phyloP scores from a whole-genome alignment of 1,284 basidiomycete species.

The Leccinum subrobustum region DNA sequence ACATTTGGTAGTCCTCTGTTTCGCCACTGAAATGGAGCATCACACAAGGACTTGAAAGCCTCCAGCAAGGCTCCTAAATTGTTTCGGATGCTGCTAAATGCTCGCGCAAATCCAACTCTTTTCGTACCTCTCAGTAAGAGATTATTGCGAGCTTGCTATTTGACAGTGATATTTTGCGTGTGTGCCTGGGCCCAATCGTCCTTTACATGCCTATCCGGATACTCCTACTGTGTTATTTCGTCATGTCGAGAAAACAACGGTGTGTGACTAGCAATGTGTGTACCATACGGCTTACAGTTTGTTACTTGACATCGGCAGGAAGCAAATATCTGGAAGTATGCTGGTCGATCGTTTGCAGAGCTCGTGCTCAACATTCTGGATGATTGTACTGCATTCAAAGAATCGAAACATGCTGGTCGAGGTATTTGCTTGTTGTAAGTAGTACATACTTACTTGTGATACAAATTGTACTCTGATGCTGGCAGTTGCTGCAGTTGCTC shows the following conservation, averaged over 20 bases:
- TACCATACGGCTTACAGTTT: background rate
- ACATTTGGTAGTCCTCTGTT: conserved; percentile 19
- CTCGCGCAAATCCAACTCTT: conserved; percentile 1
- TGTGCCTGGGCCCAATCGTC: background rate
- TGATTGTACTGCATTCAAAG: too few relatives aligned
- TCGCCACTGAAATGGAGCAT: conserved; percentile 27
- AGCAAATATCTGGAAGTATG: background rate
- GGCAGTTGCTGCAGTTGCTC: conserved; percentile 23
- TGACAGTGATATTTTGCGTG: conserved; percentile 14
- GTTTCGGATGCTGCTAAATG: conserved; percentile 8
- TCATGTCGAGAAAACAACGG: background rate
- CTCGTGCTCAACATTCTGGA: background rate
- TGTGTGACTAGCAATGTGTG: background rate
- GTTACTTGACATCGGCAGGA: background rate
- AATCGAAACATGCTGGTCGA: too few relatives aligned
- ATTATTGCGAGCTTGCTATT: conserved; percentile 7
- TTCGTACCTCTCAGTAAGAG: background rate
- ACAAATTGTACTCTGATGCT: conserved; percentile 82
- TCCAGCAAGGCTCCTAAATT: conserved; percentile 25
- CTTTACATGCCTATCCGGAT: background rate
- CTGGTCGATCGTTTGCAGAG: background rate
- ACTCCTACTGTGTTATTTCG: too few relatives aligned
- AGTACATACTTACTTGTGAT: conserved; percentile 43
- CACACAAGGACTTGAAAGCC: background rate
- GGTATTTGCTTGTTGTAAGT: too few relatives aligned